A percentile compares a stretch with the other conserved stretches of the same genome.
Evolutionary conservation across 2,329 filamentous ascomycete genomes (phyloP).

Genomic region (Elsinoe necatrix): DNA sequence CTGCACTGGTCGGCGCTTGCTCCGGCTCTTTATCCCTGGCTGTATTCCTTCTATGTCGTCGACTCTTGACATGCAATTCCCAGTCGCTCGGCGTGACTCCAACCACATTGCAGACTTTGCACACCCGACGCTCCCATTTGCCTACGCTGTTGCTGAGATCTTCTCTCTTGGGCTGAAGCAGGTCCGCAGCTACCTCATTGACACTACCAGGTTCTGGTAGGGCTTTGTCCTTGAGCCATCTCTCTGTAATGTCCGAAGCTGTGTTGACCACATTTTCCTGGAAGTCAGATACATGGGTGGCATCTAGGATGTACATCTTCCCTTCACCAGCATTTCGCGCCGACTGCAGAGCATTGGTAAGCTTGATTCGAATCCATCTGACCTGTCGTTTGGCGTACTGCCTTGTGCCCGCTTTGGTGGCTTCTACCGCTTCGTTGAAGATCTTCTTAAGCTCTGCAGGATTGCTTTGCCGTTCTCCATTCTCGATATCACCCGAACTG

Average conservation of each 20-base stretch:
- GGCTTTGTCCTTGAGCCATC: slow-evolving; percentile 52
- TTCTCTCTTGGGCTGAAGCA: slow-evolving; percentile 49
- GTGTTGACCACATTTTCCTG: slow-evolving; percentile 54
- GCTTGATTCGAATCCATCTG: slow-evolving; percentile 78
- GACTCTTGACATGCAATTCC: slow-evolving; percentile 48
- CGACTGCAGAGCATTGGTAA: background rate
- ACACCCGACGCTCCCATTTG: slow-evolving; percentile 49
- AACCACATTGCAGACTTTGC: slow-evolving; percentile 59
- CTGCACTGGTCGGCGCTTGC: too few species aligned
- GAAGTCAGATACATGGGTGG: slow-evolving; percentile 60
- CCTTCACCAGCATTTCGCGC: slow-evolving; percentile 48
- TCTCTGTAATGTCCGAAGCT: slow-evolving; percentile 52
- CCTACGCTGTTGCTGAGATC: slow-evolving; percentile 37
- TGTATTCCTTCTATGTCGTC: slow-evolving; percentile 40
- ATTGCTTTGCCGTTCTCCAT: background rate
- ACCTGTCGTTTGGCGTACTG: slow-evolving; percentile 82
- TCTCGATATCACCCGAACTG: slow-evolving; percentile 21
- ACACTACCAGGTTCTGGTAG: slow-evolving; percentile 46
- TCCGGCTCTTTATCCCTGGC: slow-evolving; percentile 19
- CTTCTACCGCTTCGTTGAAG: slow-evolving; percentile 55
- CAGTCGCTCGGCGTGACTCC: slow-evolving; percentile 51
- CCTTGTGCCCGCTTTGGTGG: slow-evolving; percentile 72
- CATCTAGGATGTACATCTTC: slow-evolving; percentile 72
- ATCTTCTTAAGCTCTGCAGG: slow-evolving; percentile 45
- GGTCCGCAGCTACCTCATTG: slow-evolving; percentile 47